A percentile compares a stretch with the other conserved stretches of the same genome.
Conservation (phyloP, 805 yeast genomes). For the Maudiozyma serrabonitensis region DNA sequence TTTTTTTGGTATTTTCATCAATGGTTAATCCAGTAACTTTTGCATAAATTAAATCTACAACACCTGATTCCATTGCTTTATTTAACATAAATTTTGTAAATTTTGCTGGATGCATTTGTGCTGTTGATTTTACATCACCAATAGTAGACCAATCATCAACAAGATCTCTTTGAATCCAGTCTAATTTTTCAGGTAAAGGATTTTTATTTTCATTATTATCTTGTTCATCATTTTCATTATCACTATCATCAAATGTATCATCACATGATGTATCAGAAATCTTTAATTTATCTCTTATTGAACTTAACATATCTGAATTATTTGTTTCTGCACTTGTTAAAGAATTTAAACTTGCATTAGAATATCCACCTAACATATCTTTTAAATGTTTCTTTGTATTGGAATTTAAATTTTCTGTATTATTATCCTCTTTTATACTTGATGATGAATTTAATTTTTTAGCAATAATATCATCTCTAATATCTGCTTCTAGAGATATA, state of each 20-base stretch:
- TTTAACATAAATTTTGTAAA: constrained; percentile 78
- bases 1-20: constrained; percentile 53
- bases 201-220: background rate
- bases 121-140: constrained; percentile 83
- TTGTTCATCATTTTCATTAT: constrained; percentile 1
- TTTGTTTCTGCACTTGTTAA: background rate
- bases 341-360: constrained; percentile 1
- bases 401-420: background rate
- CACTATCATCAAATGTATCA: constrained; percentile 6
- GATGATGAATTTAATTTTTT: background rate
- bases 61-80: constrained; percentile 72
- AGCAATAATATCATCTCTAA: constrained; percentile 27
- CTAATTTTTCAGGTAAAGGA: constrained; percentile 50
- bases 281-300: constrained; percentile 1
- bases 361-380: background rate
- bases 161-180: constrained; percentile 63
- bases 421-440: background rate
- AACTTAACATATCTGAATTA: background rate
- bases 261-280: background rate
- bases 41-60: constrained; percentile 78
- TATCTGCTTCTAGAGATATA: constrained; percentile 77
- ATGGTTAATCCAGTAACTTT: constrained; percentile 63
- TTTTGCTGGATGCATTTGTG: constrained; percentile 92
- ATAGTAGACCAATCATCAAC: constrained; percentile 67
- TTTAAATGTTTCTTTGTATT: background rate